Conservation (phyloP, 2,329 filamentous ascomycete species). For the Lecanicillium sp. region DNA sequence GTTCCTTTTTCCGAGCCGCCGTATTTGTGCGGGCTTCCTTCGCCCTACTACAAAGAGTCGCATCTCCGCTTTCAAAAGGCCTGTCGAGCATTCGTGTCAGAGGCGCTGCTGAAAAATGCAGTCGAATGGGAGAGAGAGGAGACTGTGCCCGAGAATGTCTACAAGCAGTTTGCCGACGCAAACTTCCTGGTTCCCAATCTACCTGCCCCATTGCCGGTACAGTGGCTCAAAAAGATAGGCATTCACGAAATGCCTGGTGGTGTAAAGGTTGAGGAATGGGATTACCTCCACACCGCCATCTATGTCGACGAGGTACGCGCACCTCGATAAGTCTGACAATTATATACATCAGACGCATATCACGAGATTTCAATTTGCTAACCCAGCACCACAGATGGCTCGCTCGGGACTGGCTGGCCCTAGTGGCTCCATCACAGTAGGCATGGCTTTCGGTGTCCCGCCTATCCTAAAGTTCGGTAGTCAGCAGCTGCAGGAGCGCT, state of each 20-base stretch:
- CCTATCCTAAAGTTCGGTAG: constrained; percentile 63
- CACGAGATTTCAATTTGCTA: too few species aligned
- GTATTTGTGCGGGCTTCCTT: constrained; percentile 60
- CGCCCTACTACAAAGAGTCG: constrained; percentile 60
- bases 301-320: constrained; percentile 47
- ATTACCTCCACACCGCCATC: constrained; percentile 62
- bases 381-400: constrained; percentile 50
- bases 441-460: constrained; percentile 64
- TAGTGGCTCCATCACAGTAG: constrained; percentile 55
- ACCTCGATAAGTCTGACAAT: too few species aligned
- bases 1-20: constrained; percentile 63
- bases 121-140: constrained; percentile 63
- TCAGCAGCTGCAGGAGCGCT: constrained; percentile 51
- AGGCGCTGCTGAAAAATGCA: constrained; percentile 53
- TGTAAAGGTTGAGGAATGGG: constrained; percentile 64
- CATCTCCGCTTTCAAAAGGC: constrained; percentile 59
- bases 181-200: constrained; percentile 63
- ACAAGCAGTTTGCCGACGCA: constrained; percentile 48
- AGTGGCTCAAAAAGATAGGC: constrained; percentile 57
- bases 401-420: constrained; percentile 59
- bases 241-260: constrained; percentile 59
- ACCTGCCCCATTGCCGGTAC: constrained; percentile 58
- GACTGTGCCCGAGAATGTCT: constrained; percentile 50
- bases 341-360: too few species aligned
- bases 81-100: constrained; percentile 56